Conservation (phyloP, 768 basidiomycete species). For the Tephrocybe sp. region DNA sequence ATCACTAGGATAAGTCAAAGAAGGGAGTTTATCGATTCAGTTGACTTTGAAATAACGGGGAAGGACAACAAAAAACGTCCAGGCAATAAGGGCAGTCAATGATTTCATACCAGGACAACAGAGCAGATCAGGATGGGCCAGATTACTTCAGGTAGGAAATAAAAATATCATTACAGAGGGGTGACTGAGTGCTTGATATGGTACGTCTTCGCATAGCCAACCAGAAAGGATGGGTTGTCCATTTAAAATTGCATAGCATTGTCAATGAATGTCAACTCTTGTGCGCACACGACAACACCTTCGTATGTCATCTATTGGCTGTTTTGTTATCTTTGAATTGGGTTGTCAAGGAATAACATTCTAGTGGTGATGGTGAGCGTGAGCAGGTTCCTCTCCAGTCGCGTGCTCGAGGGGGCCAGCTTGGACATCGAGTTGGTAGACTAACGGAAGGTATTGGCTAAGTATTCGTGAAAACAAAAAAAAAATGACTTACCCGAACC, state of each 20-base stretch:
- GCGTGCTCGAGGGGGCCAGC: conserved; percentile 5
- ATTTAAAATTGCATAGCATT: background rate
- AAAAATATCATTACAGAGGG: background rate
- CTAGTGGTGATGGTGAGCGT: conserved; percentile 10
- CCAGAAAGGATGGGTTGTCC: no score
- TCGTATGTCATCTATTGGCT: background rate
- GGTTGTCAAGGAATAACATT: background rate
- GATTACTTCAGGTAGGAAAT: background rate
- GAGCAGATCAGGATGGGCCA: background rate
- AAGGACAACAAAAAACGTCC: background rate
- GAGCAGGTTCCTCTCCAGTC: conserved; percentile 4
- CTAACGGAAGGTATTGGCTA: conserved; percentile 31
- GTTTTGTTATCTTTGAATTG: conserved; percentile 6
- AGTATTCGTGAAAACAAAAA: background rate
- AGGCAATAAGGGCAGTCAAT: background rate
- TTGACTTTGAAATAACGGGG: background rate
- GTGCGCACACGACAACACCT: background rate
- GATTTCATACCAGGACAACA: background rate
- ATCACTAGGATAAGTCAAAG: no score
- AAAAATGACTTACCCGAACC: conserved; percentile 69
- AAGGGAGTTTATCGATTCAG: no score
- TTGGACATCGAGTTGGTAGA: conserved; percentile 65
- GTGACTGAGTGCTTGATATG: no score
- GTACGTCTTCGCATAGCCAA: no score
- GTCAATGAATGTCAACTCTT: no score